Conservation (phyloP, 257 asterid genomes). For the Primulina huaijiensis region DNA sequence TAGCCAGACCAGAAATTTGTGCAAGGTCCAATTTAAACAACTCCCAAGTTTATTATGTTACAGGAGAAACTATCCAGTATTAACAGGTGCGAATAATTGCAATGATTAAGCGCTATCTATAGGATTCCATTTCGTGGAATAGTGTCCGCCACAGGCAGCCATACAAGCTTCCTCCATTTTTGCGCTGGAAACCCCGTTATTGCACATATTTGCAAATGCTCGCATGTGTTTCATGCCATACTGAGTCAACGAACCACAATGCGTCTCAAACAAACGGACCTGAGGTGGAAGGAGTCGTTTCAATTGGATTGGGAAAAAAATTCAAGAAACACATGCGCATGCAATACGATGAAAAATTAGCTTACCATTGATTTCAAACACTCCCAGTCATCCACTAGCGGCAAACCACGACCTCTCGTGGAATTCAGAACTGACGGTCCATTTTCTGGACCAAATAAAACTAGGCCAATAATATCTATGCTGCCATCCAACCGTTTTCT, state of each 20-base stretch:
- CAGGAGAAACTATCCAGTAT: neutral
- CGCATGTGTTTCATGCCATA: conserved; percentile 94
- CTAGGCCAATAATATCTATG: conserved; percentile 46
- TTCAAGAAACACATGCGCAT: neutral
- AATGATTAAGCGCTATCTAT: conserved; percentile 37
- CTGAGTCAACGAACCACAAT: conserved; percentile 67
- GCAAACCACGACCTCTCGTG: conserved; percentile 43
- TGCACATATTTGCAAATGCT: conserved; percentile 82
- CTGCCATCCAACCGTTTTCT: conserved; percentile 64
- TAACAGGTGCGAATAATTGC: neutral
- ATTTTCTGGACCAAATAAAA: conserved; percentile 61
- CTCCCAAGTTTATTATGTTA: neutral
- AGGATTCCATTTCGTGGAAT: conserved; percentile 30
- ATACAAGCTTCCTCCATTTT: conserved; percentile 61
- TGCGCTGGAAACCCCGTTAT: conserved; percentile 31
- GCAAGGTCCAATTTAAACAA: neutral
- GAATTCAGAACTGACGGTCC: conserved; percentile 42
- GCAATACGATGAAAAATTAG: neutral
- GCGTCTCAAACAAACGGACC: conserved; percentile 70
- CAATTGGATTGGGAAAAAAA: neutral
- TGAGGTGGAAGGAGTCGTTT: neutral
- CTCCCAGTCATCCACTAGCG: conserved; percentile 85
- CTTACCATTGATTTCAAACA: conserved; percentile 76
- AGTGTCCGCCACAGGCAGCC: conserved; percentile 49
- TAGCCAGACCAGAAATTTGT: neutral